These are phyloP conservation scores for Parachaetomium inaequale DNA, from an alignment of 495 filamentous ascomycete genomes.

Conservation along the genomic window DNA sequence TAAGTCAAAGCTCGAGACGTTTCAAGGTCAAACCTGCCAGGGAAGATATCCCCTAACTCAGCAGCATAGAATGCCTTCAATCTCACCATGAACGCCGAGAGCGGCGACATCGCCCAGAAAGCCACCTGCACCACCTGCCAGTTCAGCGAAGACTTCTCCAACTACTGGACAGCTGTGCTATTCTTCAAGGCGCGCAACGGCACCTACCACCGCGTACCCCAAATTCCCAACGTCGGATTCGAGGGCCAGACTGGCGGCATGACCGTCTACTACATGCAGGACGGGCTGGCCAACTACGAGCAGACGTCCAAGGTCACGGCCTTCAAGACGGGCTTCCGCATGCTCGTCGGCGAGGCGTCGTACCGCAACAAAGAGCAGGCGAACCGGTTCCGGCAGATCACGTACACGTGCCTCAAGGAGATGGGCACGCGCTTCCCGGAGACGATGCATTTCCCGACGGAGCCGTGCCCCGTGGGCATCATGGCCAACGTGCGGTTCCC, in stretches of 20 bases:
- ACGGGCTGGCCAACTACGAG: conserved; percentile 8
- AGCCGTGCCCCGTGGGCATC: conserved; percentile 31
- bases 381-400: conserved; percentile 10
- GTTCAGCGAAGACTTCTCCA: conserved; percentile 8
- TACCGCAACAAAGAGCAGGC: background rate
- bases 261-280: conserved; percentile 12
- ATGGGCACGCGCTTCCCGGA: conserved; percentile 1
- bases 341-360: conserved; percentile 9
- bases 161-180: conserved; percentile 8
- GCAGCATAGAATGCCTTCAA: background rate
- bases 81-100: conserved; percentile 2
- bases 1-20: background rate
- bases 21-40: background rate
- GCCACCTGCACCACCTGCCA: conserved; percentile 8
- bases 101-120: conserved; percentile 3
- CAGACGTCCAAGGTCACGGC: conserved; percentile 6
- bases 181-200: conserved; percentile 9
- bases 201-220: background rate
- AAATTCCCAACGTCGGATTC: conserved; percentile 7
- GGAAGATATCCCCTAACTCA: background rate
- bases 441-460: conserved; percentile 5
- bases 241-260: conserved; percentile 2
- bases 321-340: conserved; percentile 11
- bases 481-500: conserved; percentile 37
- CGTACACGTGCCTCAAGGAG: conserved; percentile 3